Evolutionary conservation across 129 eudicot species (phyloP).

Genomic region (Chrysanthemum lavandulifolium): DNA sequence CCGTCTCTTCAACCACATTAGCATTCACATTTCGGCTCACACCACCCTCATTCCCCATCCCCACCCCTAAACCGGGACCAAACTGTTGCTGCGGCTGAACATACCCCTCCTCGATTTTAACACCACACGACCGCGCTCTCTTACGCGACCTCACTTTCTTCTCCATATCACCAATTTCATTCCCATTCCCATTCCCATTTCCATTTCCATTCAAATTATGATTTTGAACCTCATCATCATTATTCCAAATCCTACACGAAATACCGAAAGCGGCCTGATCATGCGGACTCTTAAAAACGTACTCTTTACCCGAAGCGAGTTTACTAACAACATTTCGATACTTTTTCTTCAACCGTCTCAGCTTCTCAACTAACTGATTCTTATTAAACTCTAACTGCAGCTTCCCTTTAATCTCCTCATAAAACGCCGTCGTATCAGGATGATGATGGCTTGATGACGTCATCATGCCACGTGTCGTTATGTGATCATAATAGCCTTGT

Average conservation of each 20-base stretch:
- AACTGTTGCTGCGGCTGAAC: constrained; percentile 26
- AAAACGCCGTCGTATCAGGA: constrained; percentile 89
- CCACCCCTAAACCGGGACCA: constrained; percentile 14
- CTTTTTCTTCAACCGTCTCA: constrained; percentile 88
- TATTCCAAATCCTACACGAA: constrained; percentile 61
- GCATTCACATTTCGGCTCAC: constrained; percentile 20
- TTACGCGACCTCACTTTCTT: constrained; percentile 43
- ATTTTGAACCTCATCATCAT: constrained; percentile 48
- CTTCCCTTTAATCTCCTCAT: constrained; percentile 79
- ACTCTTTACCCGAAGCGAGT: constrained; percentile 68
- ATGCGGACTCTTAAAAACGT: constrained; percentile 72
- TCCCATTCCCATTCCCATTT: constrained; percentile 27
- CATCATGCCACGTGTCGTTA: constrained; percentile 31
- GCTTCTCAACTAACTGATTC: constrained; percentile 91
- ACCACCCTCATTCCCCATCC: constrained; percentile 5
- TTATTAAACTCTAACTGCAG: constrained; percentile 86
- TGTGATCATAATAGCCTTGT: constrained; percentile 76
- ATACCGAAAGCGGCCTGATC: constrained; percentile 87
- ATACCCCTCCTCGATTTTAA: constrained; percentile 44
- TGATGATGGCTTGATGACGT: constrained; percentile 43
- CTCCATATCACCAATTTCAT: constrained; percentile 39
- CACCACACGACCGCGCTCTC: constrained; percentile 35
- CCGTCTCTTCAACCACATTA: constrained; percentile 74
- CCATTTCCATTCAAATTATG: constrained; percentile 18
- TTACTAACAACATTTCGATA: constrained; percentile 69